Conservation (phyloP, 345 rosid genomes). For the Geranium brycei region DNA sequence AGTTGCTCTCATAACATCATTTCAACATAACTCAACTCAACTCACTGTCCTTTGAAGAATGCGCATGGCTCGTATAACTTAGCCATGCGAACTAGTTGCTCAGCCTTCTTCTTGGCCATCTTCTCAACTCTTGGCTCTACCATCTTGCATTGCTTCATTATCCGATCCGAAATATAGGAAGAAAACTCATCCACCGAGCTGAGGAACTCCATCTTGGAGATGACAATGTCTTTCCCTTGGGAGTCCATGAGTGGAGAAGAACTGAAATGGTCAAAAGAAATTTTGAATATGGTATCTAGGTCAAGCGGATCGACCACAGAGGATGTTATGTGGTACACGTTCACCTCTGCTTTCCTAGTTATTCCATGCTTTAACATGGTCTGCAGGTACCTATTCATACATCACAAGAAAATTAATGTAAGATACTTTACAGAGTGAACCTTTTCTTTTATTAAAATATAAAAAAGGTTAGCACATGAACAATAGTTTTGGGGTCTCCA, state of each 20-base stretch:
- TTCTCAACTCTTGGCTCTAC: too few species aligned
- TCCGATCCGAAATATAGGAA: constrained; percentile 1
- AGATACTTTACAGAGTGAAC: too few species aligned
- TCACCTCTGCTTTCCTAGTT: background rate
- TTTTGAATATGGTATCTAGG: background rate
- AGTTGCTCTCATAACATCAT: too few species aligned
- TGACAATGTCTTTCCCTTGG: constrained; percentile 5
- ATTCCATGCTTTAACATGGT: constrained; percentile 25
- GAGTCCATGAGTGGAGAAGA: constrained; percentile 6
- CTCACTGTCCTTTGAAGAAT: too few species aligned
- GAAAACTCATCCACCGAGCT: constrained; percentile 10
- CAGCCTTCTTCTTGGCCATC: too few species aligned
- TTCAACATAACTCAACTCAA: too few species aligned
- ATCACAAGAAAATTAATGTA: too few species aligned
- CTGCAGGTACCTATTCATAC: constrained; percentile 12
- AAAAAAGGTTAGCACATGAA: constrained; percentile 8
- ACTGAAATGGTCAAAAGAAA: constrained; percentile 11
- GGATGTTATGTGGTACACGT: constrained; percentile 17
- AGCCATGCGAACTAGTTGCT: too few species aligned
- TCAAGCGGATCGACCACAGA: constrained; percentile 14
- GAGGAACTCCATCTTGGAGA: constrained; percentile 10
- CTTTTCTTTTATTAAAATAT: too few species aligned
- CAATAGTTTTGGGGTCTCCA: constrained; percentile 11
- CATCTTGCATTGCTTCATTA: too few species aligned
- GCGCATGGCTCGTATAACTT: too few species aligned